Evolutionary conservation across 306 rosid species (phyloP).

Genomic region (apple (Malus domestica)): ASM211411v1 NC_041794.1:6332501-6333000

Average conservation of each 20-base stretch:
- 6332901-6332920: too few relatives aligned
- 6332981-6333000: too few relatives aligned
- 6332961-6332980: too few relatives aligned
- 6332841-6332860: conserved; percentile 30
- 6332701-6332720: conserved; percentile 32
- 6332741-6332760: conserved; percentile 33
- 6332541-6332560: not conserved
- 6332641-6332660: conserved; percentile 40
- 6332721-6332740: conserved; percentile 37
- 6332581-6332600: not conserved
- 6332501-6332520: not conserved
- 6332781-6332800: conserved; percentile 32
- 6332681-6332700: conserved; percentile 37
- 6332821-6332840: conserved; percentile 33
- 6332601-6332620: conserved; percentile 37
- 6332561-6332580: not conserved
- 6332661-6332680: conserved; percentile 27
- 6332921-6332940: too few relatives aligned
- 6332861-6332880: not conserved
- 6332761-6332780: conserved; percentile 38
- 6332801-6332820: conserved; percentile 41
- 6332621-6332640: conserved; percentile 40
- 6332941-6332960: too few relatives aligned
- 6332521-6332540: not conserved
- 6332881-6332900: too few relatives aligned